Evolutionary conservation across 306 rosid genomes (phyloP).

Genomic region (Vigna nakashimae): DNA sequence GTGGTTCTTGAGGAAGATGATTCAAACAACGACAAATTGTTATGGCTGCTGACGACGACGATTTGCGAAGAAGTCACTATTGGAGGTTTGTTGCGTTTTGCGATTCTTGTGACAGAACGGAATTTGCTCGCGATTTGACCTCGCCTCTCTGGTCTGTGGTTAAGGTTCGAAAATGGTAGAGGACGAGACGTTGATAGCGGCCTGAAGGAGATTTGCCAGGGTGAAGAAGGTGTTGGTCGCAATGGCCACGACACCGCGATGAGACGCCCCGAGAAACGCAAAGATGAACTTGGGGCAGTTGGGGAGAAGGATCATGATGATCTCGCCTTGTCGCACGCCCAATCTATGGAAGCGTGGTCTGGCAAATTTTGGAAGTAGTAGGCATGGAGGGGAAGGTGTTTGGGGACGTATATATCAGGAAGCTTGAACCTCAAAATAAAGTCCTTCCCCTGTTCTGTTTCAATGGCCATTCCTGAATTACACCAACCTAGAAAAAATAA

Average conservation of each 20-base stretch:
- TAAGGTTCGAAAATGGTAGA: no score
- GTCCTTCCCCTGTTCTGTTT: constrained; percentile 15
- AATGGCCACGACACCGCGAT: constrained; percentile 61
- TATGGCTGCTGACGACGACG: no score
- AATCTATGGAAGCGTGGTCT: constrained; percentile 46
- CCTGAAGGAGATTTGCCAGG: accelerated
- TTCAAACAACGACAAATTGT: no score
- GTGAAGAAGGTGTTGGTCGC: constrained; percentile 83
- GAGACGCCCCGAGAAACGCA: constrained; percentile 69
- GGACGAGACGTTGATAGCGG: no score
- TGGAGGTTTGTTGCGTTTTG: no score
- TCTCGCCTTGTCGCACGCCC: constrained; percentile 59
- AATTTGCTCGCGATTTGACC: no score
- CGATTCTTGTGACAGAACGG: no score
- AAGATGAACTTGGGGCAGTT: constrained; percentile 77
- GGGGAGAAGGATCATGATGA: constrained; percentile 71
- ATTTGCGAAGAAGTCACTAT: no score
- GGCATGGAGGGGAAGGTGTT: constrained; percentile 70
- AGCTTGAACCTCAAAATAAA: constrained; percentile 71
- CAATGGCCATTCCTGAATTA: constrained; percentile 18
- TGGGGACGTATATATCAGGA: constrained; percentile 75
- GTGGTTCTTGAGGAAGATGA: no score
- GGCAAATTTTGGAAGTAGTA: constrained; percentile 60
- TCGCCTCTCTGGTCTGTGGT: no score
- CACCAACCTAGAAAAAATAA: no score